phyloP scores from a whole-genome alignment of 257 asterid species.

The Forsythia viridissima region DNA sequence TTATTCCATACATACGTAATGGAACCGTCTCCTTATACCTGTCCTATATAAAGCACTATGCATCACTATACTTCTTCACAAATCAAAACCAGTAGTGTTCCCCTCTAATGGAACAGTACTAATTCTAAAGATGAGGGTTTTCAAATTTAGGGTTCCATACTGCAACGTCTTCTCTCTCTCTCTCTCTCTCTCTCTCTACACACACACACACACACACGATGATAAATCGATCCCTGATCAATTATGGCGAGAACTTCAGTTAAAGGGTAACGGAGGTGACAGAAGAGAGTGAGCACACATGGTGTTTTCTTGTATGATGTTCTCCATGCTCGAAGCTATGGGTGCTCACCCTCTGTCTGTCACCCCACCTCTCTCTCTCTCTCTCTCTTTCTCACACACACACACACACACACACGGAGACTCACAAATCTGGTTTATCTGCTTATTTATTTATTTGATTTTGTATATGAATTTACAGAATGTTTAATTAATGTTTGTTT shows the following conservation, averaged over 20 bases:
- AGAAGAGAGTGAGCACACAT: conserved; percentile 77
- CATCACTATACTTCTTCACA: conserved; percentile 23
- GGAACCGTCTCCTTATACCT: conserved; percentile 16
- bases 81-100: conserved; percentile 24
- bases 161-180: background rate
- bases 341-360: conserved; percentile 70
- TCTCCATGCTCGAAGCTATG: conserved; percentile 45
- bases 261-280: conserved; percentile 48
- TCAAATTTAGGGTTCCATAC: conserved; percentile 28
- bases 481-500: background rate
- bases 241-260: background rate
- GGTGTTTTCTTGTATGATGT: conserved; percentile 48
- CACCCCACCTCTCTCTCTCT: conserved; percentile 32
- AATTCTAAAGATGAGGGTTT: conserved; percentile 2
- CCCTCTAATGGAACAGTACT: conserved; percentile 41
- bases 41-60: conserved; percentile 32
- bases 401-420: background rate
- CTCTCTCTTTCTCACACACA: background rate
- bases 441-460: background rate
- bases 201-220: no score
- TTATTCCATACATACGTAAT: conserved; percentile 23
- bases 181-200: background rate
- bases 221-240: no score
- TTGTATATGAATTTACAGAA: background rate
- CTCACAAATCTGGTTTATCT: background rate